Conservation (phyloP, 768 basidiomycete species). For the Termitomyces sp. region DNA sequence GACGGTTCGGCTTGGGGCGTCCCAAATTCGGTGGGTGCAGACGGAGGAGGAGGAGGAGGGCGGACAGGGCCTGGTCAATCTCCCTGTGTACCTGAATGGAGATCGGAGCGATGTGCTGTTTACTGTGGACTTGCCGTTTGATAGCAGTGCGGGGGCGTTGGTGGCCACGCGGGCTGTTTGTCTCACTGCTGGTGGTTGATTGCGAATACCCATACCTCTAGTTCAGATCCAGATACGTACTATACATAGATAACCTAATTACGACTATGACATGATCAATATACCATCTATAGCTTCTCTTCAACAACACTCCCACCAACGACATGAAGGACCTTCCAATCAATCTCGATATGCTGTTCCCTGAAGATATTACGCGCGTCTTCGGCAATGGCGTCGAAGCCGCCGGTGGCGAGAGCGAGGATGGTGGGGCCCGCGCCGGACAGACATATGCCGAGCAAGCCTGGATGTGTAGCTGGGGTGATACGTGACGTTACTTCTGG, state of each 20-base stretch:
- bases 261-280: background rate
- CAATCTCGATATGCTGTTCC: slow-evolving; percentile 72
- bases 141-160: slow-evolving; percentile 59
- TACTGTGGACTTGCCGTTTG: slow-evolving; percentile 83
- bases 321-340: slow-evolving; percentile 86
- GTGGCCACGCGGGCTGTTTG: slow-evolving; percentile 90
- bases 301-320: slow-evolving; percentile 40
- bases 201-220: background rate
- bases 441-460: slow-evolving; percentile 95
- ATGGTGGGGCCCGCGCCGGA: slow-evolving; percentile 99
- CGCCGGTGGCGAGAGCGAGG: slow-evolving; percentile 84
- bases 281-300: slow-evolving; percentile 9
- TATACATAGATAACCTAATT: slow-evolving; percentile 8
- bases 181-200: slow-evolving; percentile 75
- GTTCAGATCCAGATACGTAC: background rate
- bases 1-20: slow-evolving; percentile 72
- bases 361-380: slow-evolving; percentile 77
- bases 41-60: slow-evolving; percentile 36
- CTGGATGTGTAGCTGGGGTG: slow-evolving; percentile 87
- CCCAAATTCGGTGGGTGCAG: slow-evolving; percentile 88
- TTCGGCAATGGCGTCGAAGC: slow-evolving; percentile 83
- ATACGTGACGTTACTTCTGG: slow-evolving; percentile 88
- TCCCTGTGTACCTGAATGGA: slow-evolving; percentile 91
- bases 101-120: slow-evolving; percentile 90
- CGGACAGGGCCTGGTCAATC: slow-evolving; percentile 54